Base-by-base conservation (phyloP, 2,329 filamentous ascomycete species). In the Nemania sp. region DNA sequence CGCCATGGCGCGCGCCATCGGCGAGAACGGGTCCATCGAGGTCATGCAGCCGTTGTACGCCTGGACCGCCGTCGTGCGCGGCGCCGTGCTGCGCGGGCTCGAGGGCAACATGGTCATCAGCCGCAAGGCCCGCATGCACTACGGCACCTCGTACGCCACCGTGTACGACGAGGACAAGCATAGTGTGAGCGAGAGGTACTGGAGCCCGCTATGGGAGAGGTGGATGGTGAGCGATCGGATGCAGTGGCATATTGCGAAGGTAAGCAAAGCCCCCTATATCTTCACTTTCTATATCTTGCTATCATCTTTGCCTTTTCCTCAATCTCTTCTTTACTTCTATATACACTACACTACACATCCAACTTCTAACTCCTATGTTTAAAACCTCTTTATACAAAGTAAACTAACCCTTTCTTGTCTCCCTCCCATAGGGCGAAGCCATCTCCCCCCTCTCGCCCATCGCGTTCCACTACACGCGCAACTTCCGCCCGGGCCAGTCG, bases 241-340 rank as follows among this genome's bases (percentile, higher is more conserved):
- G 91, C 91, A 93, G 80, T 94, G 92, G 92, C 92, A 94, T 79
- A 93, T 94, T 77, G 88, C 89, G 69, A 93, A 93, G 86, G 90
- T 90, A 74, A 73, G 83, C 80, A 5, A 63, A 8, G 45, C 51
- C 7, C 11, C 22, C 22, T 58, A 26, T 52, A 2, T 63, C 5
- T 22, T 26, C n/a, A 38, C 26, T 5, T 47, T 47, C 22, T 60
- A 45, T 43, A 51, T 29, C 29, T 41, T 26, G 58, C 20, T 59
- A 35, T 62, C 45, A 22, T 68, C 52, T 43, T 59, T 10, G 57
- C 27, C 58, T 56, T 65, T 24, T 52, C 35, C 24, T 43, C 15
- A 18, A 5, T 41, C 5, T 13, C 11, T 18, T 18, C 15, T 41
- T 18, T 13, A 41, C 11, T 18, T 41, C 38, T 18, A 7, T 35